Base-by-base conservation (phyloP, 495 filamentous ascomycete species). In the Aspergillus leporis region DNA sequence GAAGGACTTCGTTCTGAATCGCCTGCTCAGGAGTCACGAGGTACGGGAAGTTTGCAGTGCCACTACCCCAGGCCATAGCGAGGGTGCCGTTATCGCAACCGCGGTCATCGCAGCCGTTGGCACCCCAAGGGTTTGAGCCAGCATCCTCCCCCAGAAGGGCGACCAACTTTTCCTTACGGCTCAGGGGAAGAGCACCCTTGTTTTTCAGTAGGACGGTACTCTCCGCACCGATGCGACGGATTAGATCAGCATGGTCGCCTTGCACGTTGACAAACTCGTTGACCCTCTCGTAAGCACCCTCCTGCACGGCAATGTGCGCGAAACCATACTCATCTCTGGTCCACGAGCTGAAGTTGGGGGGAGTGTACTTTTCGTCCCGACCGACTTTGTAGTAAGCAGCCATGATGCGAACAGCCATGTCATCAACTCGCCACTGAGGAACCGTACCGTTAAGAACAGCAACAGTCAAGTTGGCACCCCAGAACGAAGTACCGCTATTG, bases 61-160 rank as follows among this genome's bases (percentile, higher is more conserved):
- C 94, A 59, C 88, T 92, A 34, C 93, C 94, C 94, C 93, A 98
- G 49, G 85, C 93, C 88, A 96, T 93, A 30, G 89, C 94, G 30
- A 97, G 80, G 6, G 93, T 97, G 30, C 93, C 93, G 43, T 85
- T 83, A 68, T 91, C 79, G 60, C 94, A 97, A n/a, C 89, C 86
- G 40, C 89, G 85, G 73, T 98, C 90, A 40, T 64, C 31, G 68
- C 92, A 97, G 21, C 88, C 86, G 69, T 98, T 97, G 18, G 91
- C 90, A n/a, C 94, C 94, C 31, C 78, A 76, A 0, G 83, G 79
- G 63, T 90, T 93, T 9, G 85, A 83, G 4, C 87, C 90, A 19
- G 93, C 93, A 65, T 97, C 93, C 40, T 90, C 85, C 22, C 95
- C 91, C 60, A 97, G 83, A n/a, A 98, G 83, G 12, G 83, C 90